Evolutionary conservation across 805 yeast species (phyloP).

Genomic region (Lipomyces sp.): DNA sequence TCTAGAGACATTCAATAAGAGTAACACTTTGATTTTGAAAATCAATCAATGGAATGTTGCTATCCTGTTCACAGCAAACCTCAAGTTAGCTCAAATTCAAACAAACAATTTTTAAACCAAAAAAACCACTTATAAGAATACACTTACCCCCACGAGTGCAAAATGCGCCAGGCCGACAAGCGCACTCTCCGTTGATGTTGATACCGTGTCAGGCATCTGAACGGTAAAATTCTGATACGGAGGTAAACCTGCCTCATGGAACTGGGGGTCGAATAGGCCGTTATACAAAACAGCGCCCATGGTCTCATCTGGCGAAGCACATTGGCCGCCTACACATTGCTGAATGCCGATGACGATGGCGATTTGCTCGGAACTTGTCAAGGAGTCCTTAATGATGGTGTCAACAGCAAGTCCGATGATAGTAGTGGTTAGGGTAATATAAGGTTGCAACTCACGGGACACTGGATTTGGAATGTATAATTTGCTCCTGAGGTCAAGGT

Average conservation of each 20-base stretch:
- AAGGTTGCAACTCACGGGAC: background rate
- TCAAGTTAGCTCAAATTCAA: background rate
- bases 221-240: background rate
- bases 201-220: background rate
- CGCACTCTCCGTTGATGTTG: background rate
- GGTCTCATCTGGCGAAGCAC: background rate
- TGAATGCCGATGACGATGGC: background rate
- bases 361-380: background rate
- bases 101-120: background rate
- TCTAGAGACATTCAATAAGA: too few species aligned
- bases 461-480: background rate
- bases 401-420: too few species aligned
- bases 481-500: background rate
- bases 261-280: background rate
- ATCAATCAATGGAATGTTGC: background rate
- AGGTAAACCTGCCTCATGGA: background rate
- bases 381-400: background rate
- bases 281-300: background rate
- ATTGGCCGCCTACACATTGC: background rate
- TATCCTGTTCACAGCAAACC: background rate
- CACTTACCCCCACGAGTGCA: background rate
- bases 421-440: background rate
- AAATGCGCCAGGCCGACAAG: background rate
- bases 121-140: background rate
- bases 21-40: background rate